These are phyloP conservation scores for Jaapia argillacea DNA, from an alignment of 768 basidiomycete species.

Conservation along the genomic window DNA sequence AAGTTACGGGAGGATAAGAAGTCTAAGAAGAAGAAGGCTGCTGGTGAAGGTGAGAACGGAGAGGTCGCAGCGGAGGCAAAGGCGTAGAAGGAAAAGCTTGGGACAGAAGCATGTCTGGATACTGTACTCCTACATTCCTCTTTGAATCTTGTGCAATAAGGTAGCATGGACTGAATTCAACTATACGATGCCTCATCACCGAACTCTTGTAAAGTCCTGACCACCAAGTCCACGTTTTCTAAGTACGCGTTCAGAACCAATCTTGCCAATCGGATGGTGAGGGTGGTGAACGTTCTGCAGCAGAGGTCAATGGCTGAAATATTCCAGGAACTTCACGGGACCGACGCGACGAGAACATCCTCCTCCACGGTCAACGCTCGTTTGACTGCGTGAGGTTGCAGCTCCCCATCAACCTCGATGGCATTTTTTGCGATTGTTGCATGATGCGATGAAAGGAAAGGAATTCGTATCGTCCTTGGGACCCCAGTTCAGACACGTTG, in stretches of 20 bases:
- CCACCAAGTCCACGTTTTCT: slow-evolving; percentile 81
- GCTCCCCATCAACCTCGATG: slow-evolving; percentile 80
- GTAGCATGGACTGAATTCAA: slow-evolving; percentile 13
- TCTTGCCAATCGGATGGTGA: slow-evolving; percentile 80
- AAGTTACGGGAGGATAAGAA: slow-evolving; percentile 86
- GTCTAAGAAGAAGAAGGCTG: slow-evolving; percentile 79
- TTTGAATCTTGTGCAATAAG: background rate
- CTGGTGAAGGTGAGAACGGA: slow-evolving; percentile 46
- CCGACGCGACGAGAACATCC: slow-evolving; percentile 69
- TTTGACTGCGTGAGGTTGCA: slow-evolving; percentile 74
- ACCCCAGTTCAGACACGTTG: too few relatives aligned
- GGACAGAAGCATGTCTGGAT: slow-evolving; percentile 12
- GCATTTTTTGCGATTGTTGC: slow-evolving; percentile 74
- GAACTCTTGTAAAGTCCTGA: slow-evolving; percentile 75
- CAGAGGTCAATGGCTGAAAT: slow-evolving; percentile 4
- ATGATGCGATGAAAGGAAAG: slow-evolving; percentile 65
- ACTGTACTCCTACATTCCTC: background rate
- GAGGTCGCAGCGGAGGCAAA: slow-evolving; percentile 31
- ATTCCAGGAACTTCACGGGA: slow-evolving; percentile 9
- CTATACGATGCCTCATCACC: slow-evolving; percentile 64
- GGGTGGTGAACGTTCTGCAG: slow-evolving; percentile 57
- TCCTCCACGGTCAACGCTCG: slow-evolving; percentile 59
- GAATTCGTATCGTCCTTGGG: slow-evolving; percentile 70
- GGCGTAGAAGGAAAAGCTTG: slow-evolving; percentile 16
- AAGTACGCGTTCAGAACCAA: slow-evolving; percentile 80